phyloP scores from a whole-genome alignment of 257 asterid species.

The Lantana camara region DNA sequence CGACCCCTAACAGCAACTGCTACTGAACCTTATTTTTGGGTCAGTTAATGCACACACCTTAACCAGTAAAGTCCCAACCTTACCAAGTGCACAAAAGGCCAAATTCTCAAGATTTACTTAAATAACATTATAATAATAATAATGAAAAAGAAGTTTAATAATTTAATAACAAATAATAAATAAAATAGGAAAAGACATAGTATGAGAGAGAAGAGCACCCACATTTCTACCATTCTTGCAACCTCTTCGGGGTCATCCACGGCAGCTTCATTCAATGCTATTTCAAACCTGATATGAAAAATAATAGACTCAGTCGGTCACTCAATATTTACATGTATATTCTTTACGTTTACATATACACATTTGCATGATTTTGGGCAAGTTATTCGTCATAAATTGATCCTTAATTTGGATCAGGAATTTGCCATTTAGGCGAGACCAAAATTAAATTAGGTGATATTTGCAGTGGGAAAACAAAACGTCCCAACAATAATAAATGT shows the following conservation, averaged over 20 bases:
- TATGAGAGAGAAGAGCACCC: slow-evolving; percentile 29
- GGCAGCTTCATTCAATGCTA: slow-evolving; percentile 59
- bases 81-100: slow-evolving; percentile 22
- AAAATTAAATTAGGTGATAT: no score
- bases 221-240: slow-evolving; percentile 82
- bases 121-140: no score
- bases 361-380: slow-evolving; percentile 22
- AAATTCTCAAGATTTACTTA: background rate
- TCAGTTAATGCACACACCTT: slow-evolving; percentile 33
- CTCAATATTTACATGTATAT: background rate
- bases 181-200: background rate
- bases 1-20: slow-evolving; percentile 35
- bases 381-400: background rate
- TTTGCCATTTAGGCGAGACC: slow-evolving; percentile 27
- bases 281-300: slow-evolving; percentile 51
- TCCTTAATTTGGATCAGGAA: slow-evolving; percentile 26
- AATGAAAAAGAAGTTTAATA: no score
- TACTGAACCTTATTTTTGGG: slow-evolving; percentile 29
- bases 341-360: background rate
- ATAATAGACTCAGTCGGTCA: slow-evolving; percentile 12
- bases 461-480: slow-evolving; percentile 9
- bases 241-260: slow-evolving; percentile 88
- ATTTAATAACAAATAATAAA: background rate
- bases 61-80: background rate
- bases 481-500: slow-evolving; percentile 17